Evolutionary conservation across 2,329 filamentous ascomycete genomes (phyloP), one percentile per base, ranked within the genome.

Genomic region (Polytolypa hystricis): DNA sequence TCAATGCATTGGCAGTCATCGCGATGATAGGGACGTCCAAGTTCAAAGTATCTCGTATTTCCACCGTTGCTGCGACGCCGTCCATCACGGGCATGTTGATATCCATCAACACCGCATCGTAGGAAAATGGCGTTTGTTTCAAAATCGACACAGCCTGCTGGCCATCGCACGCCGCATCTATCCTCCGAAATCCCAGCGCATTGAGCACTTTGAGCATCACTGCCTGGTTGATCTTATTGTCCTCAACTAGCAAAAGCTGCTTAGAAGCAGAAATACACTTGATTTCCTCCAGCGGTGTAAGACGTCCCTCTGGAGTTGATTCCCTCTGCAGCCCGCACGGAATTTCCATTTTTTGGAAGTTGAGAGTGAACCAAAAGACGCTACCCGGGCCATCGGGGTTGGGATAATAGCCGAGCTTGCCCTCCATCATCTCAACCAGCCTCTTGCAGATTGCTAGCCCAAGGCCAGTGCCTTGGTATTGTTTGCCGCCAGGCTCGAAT

Each of bases 391-490:
- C 56, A 9, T 65, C 58, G 0, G 62, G 60, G 35, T 73, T 73
- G 0, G 53, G 44, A 15, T 46, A 47, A 31, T 61, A 70, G 4
- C 67, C 66, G 12, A 72, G 63, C 3, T 62, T 52, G 1, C 74
- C 74, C 15, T 67, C 69, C 70, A 75, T 74, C 16, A 74, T 58
- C 47, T 73, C 68, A 1, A 65, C 66, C 8, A 76, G 49, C 36
- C 65, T 71, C 47, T 73, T 74, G 43, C 69, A 73, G 25, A 76
- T 76, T 7, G 69, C 71, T 3, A 76, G 53, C 2, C 72, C 72
- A 2, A 76, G 55, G 0, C 72, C 72, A 4, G 71, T 74, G 3
- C 72, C 71, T 42, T 71, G 69, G 39, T 70, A 73, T 43, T 71
- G 70, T 2, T 26, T 14, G 5, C 64, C 67, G n/a, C 64, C 61